phyloP scores from a whole-genome alignment of 2,329 filamentous ascomycete genomes.

The Seiridium unicorne region DNA sequence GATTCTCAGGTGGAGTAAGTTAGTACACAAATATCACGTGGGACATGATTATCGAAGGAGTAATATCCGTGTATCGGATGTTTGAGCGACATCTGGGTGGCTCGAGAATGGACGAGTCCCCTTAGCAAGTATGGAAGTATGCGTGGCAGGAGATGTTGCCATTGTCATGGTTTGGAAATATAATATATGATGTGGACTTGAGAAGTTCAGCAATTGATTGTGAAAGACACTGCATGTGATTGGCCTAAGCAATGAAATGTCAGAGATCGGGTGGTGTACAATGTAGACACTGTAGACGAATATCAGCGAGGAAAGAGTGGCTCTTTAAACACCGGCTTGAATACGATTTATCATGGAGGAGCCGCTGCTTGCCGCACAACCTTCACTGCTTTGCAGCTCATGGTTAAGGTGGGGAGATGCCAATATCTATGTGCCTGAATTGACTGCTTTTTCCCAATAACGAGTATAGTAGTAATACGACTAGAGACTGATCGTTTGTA shows the following conservation, averaged over 20 bases:
- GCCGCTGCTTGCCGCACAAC: no score
- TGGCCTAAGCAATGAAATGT: neutral
- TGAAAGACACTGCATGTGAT: neutral
- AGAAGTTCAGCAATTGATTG: neutral
- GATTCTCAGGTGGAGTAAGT: conserved; percentile 8
- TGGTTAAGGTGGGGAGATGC: no score
- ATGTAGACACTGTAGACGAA: neutral
- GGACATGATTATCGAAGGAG: neutral
- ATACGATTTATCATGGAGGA: no score
- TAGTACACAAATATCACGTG: neutral
- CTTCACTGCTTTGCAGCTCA: no score
- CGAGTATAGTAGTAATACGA: no score
- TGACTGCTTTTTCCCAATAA: no score
- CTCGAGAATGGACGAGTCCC: no score
- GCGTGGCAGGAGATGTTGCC: neutral
- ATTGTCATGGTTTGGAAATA: neutral
- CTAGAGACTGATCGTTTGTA: no score
- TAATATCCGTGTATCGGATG: neutral
- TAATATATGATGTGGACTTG: neutral
- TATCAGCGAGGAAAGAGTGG: no score
- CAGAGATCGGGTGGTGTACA: neutral
- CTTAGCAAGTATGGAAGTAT: neutral
- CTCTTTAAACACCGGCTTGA: no score
- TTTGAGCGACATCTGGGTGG: neutral
- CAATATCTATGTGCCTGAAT: no score